phyloP scores from a whole-genome alignment of 2,329 filamentous ascomycete species.

The Lachnellula cervina region DNA sequence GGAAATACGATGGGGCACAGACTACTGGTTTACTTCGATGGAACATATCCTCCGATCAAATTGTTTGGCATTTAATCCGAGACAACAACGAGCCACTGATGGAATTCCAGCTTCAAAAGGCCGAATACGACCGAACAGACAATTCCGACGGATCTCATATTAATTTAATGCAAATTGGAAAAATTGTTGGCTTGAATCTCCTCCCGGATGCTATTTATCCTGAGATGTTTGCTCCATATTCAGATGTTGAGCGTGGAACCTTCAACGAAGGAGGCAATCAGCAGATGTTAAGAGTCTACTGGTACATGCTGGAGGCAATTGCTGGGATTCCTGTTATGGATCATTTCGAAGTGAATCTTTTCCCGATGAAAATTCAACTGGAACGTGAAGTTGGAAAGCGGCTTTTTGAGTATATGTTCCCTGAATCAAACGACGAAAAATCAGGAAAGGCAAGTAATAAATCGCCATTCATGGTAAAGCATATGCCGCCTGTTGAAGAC shows the following conservation, averaged over 20 bases:
- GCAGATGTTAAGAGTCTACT: conserved; percentile 91
- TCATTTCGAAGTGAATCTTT: conserved; percentile 89
- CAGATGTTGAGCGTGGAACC: conserved; percentile 58
- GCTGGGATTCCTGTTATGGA: conserved; percentile 97
- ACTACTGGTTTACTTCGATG: conserved; percentile 79
- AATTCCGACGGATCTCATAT: conserved; percentile 96
- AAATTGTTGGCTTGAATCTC: conserved; percentile 83
- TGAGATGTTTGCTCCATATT: conserved; percentile 88
- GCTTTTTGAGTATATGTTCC: conserved; percentile 96
- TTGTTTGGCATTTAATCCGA: conserved; percentile 94
- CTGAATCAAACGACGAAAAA: conserved; percentile 54
- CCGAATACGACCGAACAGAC: conserved; percentile 91
- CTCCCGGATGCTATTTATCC: conserved; percentile 89
- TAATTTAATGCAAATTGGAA: conserved; percentile 84
- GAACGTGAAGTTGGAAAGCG: conserved; percentile 90
- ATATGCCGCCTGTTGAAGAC: conserved; percentile 39
- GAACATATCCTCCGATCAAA: conserved; percentile 90
- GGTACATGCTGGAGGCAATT: conserved; percentile 97
- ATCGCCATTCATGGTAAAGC: conserved; percentile 56
- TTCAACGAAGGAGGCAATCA: conserved; percentile 53
- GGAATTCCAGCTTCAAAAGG: conserved; percentile 86
- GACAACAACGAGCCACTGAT: conserved; percentile 83
- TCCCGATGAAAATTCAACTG: conserved; percentile 88
- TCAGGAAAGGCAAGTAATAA: conserved; percentile 46
- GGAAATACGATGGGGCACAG: conserved; percentile 72